A percentile compares a stretch with the other conserved stretches of the same genome.
These are phyloP conservation scores for Cinnamomum chago DNA, from an alignment of 164 flowering plant species.

Conservation along the genomic window DNA sequence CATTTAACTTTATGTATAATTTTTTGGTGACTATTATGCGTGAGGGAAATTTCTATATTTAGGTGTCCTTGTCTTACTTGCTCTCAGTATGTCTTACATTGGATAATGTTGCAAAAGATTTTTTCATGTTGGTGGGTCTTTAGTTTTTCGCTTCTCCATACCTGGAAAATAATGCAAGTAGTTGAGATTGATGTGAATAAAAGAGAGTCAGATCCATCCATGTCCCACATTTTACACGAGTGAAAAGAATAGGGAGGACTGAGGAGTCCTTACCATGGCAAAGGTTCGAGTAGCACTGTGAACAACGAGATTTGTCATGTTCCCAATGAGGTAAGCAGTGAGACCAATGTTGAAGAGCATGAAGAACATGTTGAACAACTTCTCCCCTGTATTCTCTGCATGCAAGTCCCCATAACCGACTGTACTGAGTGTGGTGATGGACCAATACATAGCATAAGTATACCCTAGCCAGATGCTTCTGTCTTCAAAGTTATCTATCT, in stretches of 20 bases:
- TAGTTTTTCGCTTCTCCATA: not conserved
- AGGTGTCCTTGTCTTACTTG: not conserved
- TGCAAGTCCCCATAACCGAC: constrained; percentile 89
- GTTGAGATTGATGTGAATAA: not conserved
- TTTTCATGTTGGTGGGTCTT: not conserved
- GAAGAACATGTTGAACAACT: constrained; percentile 57
- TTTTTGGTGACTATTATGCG: not conserved
- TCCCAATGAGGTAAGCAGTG: constrained; percentile 73
- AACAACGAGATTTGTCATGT: constrained; percentile 87
- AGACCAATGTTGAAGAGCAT: constrained; percentile 93
- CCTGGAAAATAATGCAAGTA: not conserved
- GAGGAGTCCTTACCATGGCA: constrained; percentile 44
- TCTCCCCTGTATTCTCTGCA: constrained; percentile 67
- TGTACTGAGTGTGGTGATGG: constrained; percentile 76
- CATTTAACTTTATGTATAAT: not conserved
- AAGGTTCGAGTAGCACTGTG: constrained; percentile 59
- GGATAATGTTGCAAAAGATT: not conserved
- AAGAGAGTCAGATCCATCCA: not conserved
- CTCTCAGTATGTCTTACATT: not conserved
- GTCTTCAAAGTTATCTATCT: constrained; percentile 40
- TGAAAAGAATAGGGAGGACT: not conserved
- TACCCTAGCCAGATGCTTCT: constrained; percentile 71
- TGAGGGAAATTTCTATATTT: not conserved
- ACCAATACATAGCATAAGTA: constrained; percentile 77
- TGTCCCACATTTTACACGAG: too few relatives aligned